A percentile compares a stretch with the other conserved stretches of the same genome.
These are phyloP conservation scores for Pelomyxa schiedti DNA, from an alignment of 78 protist species.

Conservation along the genomic window DNA sequence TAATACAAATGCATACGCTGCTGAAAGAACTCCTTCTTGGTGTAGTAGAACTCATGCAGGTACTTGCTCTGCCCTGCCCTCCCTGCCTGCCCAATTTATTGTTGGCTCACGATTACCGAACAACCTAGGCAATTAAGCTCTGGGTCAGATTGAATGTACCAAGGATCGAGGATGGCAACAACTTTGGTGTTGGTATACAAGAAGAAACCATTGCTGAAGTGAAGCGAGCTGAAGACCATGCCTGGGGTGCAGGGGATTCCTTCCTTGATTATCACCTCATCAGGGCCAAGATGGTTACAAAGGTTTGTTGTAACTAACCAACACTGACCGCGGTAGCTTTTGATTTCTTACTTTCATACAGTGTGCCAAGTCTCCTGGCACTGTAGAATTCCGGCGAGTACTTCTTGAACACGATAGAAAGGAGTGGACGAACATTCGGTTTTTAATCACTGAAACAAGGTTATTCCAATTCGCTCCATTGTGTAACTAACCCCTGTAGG, in stretches of 20 bases:
- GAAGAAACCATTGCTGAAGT: constrained; percentile 40
- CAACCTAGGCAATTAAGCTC: constrained; percentile 17
- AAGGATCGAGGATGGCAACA: constrained; percentile 53
- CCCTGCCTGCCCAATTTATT: too few species aligned
- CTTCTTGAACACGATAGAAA: constrained; percentile 50
- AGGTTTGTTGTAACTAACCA: too few species aligned
- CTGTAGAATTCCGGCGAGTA: constrained; percentile 30
- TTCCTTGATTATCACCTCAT: constrained; percentile 20
- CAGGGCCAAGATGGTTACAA: constrained; percentile 38
- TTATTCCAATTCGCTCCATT: too few species aligned
- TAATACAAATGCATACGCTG: too few species aligned
- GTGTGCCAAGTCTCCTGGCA: constrained; percentile 46
- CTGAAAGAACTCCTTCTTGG: too few species aligned
- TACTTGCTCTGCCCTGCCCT: too few species aligned
- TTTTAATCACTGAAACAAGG: too few species aligned
- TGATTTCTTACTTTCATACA: too few species aligned
- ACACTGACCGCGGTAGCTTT: too few species aligned
- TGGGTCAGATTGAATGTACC: constrained; percentile 55
- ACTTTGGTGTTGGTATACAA: constrained; percentile 25
- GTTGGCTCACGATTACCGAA: too few species aligned
- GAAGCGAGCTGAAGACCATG: constrained; percentile 40
- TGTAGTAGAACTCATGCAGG: too few species aligned
- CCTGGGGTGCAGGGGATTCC: constrained; percentile 5
- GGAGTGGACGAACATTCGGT: constrained; percentile 15
- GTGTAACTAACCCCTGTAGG: too few species aligned